Evolutionary conservation across 1,284 basidiomycete genomes (phyloP).

Genomic region (Moesziomyces sp.): DNA sequence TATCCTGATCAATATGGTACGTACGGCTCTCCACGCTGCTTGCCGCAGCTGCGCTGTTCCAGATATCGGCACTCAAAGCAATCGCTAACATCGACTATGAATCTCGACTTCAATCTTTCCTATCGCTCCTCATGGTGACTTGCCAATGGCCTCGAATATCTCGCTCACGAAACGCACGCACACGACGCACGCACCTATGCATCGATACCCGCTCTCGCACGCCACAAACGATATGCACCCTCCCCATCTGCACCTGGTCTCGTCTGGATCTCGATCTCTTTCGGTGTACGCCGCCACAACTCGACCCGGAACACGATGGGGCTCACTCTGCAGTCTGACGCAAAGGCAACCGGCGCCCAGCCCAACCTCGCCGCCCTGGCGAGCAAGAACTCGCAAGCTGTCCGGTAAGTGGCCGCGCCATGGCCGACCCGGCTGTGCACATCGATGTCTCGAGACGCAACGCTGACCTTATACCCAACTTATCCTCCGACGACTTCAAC

Average conservation of each 20-base stretch:
- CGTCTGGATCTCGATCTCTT: no score
- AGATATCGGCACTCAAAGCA: not conserved
- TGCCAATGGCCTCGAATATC: no score
- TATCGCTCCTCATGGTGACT: no score
- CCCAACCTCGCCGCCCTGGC: slow-evolving; percentile 58
- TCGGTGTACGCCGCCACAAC: no score
- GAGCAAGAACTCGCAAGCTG: slow-evolving; percentile 47
- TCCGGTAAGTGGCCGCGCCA: slow-evolving; percentile 29
- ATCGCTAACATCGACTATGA: not conserved
- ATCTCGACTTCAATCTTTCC: not conserved
- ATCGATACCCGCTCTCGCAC: no score
- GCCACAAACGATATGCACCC: no score
- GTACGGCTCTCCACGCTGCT: slow-evolving; percentile 1
- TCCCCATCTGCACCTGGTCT: no score
- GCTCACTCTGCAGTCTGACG: slow-evolving; percentile 27
- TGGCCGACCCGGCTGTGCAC: no score
- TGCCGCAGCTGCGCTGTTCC: not conserved
- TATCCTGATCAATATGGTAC: slow-evolving; percentile 16
- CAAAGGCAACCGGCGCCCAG: slow-evolving; percentile 44
- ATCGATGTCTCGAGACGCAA: no score
- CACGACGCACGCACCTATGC: no score
- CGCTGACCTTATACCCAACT: not conserved
- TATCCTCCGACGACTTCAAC: not conserved
- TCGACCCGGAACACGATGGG: not conserved
- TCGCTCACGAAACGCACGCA: no score